Evolutionary conservation across 768 basidiomycete species (phyloP), one percentile per base, ranked within the genome.

Genomic region (Chlorophyllum brunneum): DNA sequence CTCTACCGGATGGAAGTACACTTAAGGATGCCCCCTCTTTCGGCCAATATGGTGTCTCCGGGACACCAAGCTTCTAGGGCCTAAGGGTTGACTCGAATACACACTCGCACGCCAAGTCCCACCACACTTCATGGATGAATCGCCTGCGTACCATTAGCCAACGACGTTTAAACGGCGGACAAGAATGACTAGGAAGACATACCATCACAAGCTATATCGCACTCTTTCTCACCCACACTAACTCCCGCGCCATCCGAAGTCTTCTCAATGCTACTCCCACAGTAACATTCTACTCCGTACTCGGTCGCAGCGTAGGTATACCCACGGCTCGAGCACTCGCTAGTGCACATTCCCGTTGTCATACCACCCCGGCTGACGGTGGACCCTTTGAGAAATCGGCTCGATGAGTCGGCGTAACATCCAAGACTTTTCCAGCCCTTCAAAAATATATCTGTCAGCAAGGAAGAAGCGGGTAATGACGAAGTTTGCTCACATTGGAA

Each of bases 301-400:
- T 72, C 67, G 6, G 66, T 64, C 10, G 63, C 72, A 27, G 72
- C 72, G 49, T 70, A 63, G 10, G 56, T 61, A 44, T 59, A 68
- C 1, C 68, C 66, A 20, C 48, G 59, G 15, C 47, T 44, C 4
- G 63, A 51, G 45, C 70, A 73, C 23, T 61, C 55, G 8, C 39
- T 48, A 9, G 63, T 63, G 47, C 70, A 72, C 29, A 30, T 58
- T 13, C 66, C 62, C 0, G 61, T 61, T 7, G 70, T 71, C 66
- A 71, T 69, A 8, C 59, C 60, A 5, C 52, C 31, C 22, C 58
- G 57, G 16, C 56, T 48, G 11, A 36, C 51, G 16, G 44, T 44
- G 1, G 58, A 59, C 13, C 59, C 60, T 27, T 65, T 65, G 8
- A 73, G 64, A 42, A 71, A 61, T 3, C 70, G 65, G 22, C 56